Evolutionary conservation across 192 early-diverging fungal genomes (phyloP), one percentile per base, ranked within the genome.

Genomic region (Podila epicladia): DNA sequence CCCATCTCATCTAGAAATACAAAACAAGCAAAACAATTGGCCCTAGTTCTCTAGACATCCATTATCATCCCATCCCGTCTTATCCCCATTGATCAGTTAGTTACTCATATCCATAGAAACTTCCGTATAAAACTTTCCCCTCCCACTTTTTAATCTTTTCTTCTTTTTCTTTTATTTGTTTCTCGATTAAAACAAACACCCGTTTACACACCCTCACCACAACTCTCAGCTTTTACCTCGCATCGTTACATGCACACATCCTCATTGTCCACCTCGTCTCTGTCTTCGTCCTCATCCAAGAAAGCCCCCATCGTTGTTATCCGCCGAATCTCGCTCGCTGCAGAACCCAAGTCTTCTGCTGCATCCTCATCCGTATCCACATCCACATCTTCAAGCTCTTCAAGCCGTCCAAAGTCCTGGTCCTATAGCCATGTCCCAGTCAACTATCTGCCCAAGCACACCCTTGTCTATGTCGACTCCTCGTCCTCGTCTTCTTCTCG

Each of bases 271-370:
- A 24, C 62, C 50, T 33, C 33, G 8, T 22, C 68, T 35, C 11
- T 28, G 9, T 35, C 62, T 24, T 64, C 51, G 19, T 29, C n/a
- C 17, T 35, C 28, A 33, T 73, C 72, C 45, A 73, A 59, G 22
- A 73, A 73, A 31, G n/a, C 64, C 8, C 55, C 72, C 33, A 17
- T 73, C 41, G 48, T 66, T 35, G 58, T 73, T 38, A 41, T 73
- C 29, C 64, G 65, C 29, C 72, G 72, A 22, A 73, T 73, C 64
- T 65, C 72, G 15, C 64, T 73, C 0, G 45, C 33, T 2, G 72
- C 72, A 12, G 72, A 73, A 38, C 64, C 64, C 45, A 73, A 67
- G 64, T 41, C 38, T 28, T 62, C 49, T 35, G 41, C 38, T 19
- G 50, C 62, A 50, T 35, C 62, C 24, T 28, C 19, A 4, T 55